phyloP scores from a whole-genome alignment of 2,329 filamentous ascomycete genomes.

The Trichoderma sp. region DNA sequence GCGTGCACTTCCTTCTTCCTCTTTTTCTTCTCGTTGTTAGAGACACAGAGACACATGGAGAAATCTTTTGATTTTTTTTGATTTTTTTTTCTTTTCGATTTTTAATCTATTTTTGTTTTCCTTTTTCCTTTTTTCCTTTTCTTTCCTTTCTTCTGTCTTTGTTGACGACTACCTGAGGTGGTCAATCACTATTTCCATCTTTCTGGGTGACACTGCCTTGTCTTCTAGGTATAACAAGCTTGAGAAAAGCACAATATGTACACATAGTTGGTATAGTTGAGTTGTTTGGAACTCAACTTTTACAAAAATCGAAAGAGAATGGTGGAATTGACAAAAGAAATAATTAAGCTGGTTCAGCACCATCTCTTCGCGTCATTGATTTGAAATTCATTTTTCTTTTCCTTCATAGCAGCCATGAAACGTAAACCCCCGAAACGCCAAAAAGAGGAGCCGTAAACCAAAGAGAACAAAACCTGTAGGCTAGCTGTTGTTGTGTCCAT shows the following conservation, averaged over 20 bases:
- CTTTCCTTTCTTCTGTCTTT: not conserved
- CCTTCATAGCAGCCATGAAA: not conserved
- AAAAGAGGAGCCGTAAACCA: not conserved
- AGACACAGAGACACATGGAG: not conserved
- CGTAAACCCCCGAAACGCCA: constrained; percentile 3
- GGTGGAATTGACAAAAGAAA: not conserved
- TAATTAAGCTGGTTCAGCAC: not conserved
- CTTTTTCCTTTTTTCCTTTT: not conserved
- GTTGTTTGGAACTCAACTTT: not conserved
- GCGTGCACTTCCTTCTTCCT: not conserved
- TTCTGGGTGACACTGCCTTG: not conserved
- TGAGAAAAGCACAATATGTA: not conserved
- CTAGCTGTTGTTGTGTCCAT: not conserved
- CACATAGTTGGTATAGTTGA: not conserved
- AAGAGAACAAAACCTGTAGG: not conserved
- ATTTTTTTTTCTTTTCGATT: too few species aligned
- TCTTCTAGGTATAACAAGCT: not conserved
- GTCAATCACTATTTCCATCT: not conserved
- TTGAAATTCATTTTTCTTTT: not conserved
- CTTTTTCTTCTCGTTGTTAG: not conserved
- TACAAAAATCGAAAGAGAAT: not conserved
- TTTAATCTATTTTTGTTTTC: not conserved
- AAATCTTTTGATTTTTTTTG: not conserved
- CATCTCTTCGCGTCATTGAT: not conserved
- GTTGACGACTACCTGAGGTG: not conserved